Base-by-base conservation (phyloP, 371 early-diverging fungal species). In the Rhizopus stolonifer region DNA sequence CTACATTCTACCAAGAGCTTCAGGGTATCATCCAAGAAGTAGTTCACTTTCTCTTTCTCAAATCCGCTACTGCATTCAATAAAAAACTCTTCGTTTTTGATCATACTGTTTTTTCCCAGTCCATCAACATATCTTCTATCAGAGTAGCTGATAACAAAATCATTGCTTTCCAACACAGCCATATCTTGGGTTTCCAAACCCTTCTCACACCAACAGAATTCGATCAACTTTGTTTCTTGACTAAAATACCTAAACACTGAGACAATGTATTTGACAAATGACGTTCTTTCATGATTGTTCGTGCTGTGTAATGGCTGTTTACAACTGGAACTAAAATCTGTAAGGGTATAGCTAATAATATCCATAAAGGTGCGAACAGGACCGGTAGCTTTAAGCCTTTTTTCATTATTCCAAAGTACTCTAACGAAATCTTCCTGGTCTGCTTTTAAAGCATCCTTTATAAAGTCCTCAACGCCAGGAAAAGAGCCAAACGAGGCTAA, bases 281-380 rank as follows among this genome's bases (percentile, higher is more conserved):
- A 43, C 25, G 58, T 58, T 21, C 52, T n/a, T 21, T 56, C 56
- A 14, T 49, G 48, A 26, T 56, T 56, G 18, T 49, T 49, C 1
- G 11, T 56, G 14, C n/a, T 42, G 13, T 7, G 33, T 14, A 33
- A 40, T 46, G 1, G 15, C 18, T 58, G 52, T 42, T 58, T 58
- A 38, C 40, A 51, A 46, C 50, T 57, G 24, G 58, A 58, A 19
- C 18, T 51, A n/a, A n/a, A n/a, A n/a, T n/a, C n/a, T n/a, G n/a
- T n/a, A n/a, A n/a, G n/a, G n/a, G n/a, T n/a, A n/a, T n/a, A n/a
- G n/a, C n/a, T n/a, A n/a, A n/a, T n/a, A n/a, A n/a, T n/a, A n/a
- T n/a, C n/a, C n/a, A n/a, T n/a, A n/a, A n/a, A n/a, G n/a, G n/a
- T n/a, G n/a, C n/a, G n/a, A n/a, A n/a, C n/a, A n/a, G n/a, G n/a